Evolutionary conservation across 768 basidiomycete species (phyloP).

Genomic region (Cystobasidium tubakii): DNA sequence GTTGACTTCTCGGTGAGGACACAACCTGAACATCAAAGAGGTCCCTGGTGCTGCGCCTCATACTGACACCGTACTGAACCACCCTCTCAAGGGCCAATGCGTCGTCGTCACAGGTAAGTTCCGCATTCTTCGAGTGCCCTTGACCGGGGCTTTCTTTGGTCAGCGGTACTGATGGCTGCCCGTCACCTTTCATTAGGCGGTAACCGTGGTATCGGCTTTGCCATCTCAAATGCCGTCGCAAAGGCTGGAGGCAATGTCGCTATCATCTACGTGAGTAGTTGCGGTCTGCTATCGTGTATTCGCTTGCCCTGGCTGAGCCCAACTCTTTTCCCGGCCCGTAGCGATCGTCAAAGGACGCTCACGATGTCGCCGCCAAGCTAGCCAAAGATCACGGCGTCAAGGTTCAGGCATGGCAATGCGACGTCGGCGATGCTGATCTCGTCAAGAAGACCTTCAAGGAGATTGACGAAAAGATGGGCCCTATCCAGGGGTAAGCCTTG

Average conservation of each 20-base stretch:
- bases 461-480: constrained; percentile 29
- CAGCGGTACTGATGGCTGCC: neutral
- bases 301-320: neutral
- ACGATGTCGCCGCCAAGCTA: constrained; percentile 22
- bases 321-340: neutral
- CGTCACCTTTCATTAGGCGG: neutral
- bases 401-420: constrained; percentile 34
- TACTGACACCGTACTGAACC: too few relatives aligned
- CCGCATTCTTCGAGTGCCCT: too few relatives aligned
- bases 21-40: neutral
- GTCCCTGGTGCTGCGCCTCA: too few relatives aligned
- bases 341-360: constrained; percentile 24
- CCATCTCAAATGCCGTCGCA: constrained; percentile 34
- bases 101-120: constrained; percentile 30
- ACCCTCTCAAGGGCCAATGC: neutral
- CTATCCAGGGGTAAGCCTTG: constrained; percentile 20
- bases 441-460: constrained; percentile 37
- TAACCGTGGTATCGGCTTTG: constrained; percentile 40
- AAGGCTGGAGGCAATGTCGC: constrained; percentile 40
- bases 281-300: neutral
- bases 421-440: constrained; percentile 20
- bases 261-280: constrained; percentile 18
- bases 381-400: constrained; percentile 29
- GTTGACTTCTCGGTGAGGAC: constrained; percentile 13
- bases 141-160: neutral